These are phyloP conservation scores for Aspergillus nidulans DNA, from an alignment of 495 filamentous ascomycete genomes.

Conservation along the genomic window DNA sequence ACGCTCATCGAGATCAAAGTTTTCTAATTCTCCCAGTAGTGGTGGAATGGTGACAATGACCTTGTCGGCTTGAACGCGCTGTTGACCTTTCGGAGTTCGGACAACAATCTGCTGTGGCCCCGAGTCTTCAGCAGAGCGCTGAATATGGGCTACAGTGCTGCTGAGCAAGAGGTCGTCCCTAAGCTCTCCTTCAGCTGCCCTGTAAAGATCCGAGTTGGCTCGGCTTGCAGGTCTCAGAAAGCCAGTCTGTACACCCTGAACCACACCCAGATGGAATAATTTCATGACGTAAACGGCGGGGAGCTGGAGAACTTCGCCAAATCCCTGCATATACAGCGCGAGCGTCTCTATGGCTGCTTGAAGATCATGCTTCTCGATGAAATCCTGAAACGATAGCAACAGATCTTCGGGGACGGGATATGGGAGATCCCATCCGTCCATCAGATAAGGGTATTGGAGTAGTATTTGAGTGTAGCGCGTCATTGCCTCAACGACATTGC, in stretches of 20 bases:
- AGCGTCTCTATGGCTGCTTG: slow-evolving; percentile 9
- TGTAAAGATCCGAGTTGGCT: slow-evolving; percentile 1
- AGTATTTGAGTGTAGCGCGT: slow-evolving; percentile 19
- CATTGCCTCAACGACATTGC: not conserved
- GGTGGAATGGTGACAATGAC: slow-evolving; percentile 38
- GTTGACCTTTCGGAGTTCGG: slow-evolving; percentile 31
- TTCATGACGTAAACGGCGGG: slow-evolving; percentile 19
- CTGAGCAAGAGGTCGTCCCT: slow-evolving; percentile 8
- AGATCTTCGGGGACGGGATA: slow-evolving; percentile 47
- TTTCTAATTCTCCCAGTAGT: slow-evolving; percentile 23
- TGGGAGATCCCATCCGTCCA: slow-evolving; percentile 36
- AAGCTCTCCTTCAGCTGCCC: not conserved
- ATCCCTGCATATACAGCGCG: slow-evolving; percentile 20
- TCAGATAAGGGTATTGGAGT: slow-evolving; percentile 39
- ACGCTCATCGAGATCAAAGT: slow-evolving; percentile 28
- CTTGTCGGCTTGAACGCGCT: slow-evolving; percentile 39
- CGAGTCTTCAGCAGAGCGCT: slow-evolving; percentile 20
- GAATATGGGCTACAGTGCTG: slow-evolving; percentile 19
- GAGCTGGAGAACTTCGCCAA: slow-evolving; percentile 29
- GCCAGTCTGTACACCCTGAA: not conserved
- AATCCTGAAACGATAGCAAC: slow-evolving; percentile 41
- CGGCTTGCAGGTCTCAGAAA: not conserved
- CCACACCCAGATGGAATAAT: not conserved
- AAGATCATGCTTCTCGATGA: slow-evolving; percentile 37
- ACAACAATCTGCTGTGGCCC: slow-evolving; percentile 23